Percentiles rank a stretch among this genome's conserved stretches.
Evolutionary conservation across 306 rosid species (phyloP).

Genomic region (Vachellia pachyceras): DNA sequence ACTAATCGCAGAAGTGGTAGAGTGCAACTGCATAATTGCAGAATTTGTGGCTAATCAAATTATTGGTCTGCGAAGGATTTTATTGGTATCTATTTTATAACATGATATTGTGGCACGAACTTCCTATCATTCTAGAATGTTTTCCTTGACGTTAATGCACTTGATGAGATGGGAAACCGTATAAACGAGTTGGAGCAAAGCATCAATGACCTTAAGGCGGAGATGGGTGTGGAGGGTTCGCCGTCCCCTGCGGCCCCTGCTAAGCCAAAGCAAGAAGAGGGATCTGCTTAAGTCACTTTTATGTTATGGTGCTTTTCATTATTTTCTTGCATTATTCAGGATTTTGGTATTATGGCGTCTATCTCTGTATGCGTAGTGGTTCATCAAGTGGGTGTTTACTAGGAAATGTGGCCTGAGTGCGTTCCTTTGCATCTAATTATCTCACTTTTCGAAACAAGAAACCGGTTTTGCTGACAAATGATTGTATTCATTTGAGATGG

Average conservation of each 20-base stretch:
- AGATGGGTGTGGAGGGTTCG: slow-evolving; percentile 94
- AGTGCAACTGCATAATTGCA: neutral
- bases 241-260: slow-evolving; percentile 64
- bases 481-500: slow-evolving; percentile 1
- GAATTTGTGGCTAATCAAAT: slow-evolving; percentile 11
- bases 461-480: neutral
- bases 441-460: neutral
- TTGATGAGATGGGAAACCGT: slow-evolving; percentile 95
- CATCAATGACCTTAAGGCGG: slow-evolving; percentile 80
- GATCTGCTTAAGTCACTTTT: slow-evolving; percentile 64
- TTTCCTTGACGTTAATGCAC: slow-evolving; percentile 77
- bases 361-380: slow-evolving; percentile 27
- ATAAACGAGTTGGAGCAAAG: slow-evolving; percentile 94
- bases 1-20: neutral
- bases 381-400: slow-evolving; percentile 24
- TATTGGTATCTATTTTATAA: slow-evolving; percentile 33
- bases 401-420: slow-evolving; percentile 28
- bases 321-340: slow-evolving; percentile 34
- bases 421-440: slow-evolving; percentile 33
- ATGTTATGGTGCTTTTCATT: slow-evolving; percentile 29
- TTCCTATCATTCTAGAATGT: slow-evolving; percentile 35
- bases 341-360: slow-evolving; percentile 24
- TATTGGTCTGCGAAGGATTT: slow-evolving; percentile 26
- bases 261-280: slow-evolving; percentile 62
- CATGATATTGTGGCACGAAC: slow-evolving; percentile 12